Base-by-base conservation (phyloP, 495 filamentous ascomycete genomes). In the Aspergillus taichungensis region DNA sequence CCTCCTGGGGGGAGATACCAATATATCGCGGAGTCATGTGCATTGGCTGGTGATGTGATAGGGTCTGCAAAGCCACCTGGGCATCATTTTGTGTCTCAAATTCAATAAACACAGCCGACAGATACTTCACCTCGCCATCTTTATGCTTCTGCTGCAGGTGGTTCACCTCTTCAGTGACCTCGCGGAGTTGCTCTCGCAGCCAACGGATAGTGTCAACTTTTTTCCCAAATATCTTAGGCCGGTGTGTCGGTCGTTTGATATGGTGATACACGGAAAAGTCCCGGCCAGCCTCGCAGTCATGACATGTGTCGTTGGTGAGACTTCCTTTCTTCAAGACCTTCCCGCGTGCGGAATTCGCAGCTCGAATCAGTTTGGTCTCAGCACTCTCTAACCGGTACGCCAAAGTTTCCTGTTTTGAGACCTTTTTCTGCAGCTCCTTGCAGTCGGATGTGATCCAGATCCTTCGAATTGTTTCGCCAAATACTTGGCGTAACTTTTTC, bases 141-240 rank as follows among this genome's bases (percentile, higher is more conserved):
- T 66, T 66, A 43, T 67, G 70, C 50, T 65, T 70, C 42, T 54
- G 67, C 59, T 94, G 88, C 32, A 83, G 71, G 8, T 66, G 59
- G 7, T 83, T 73, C 29, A 84, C 79, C 41, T 82, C 75, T 24
- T 87, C 83, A 44, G 85, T 82, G 29, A 89, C 67, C 39, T 75
- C 76, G 38, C 75, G 75, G 4, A 95, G 78, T 54, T 87, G 73
- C 3, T 69, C 57, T 33, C 89, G 85, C 61, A 79, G 84, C 80
- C 87, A 94, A 52, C 86, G 76, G 62, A 95, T 95, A 0, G 87
- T 87, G 63, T 95, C 89, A 29, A 95, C 88, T 51, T 84, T 82
- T 47, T 75, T 70, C 41, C 74, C 79, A 27, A 69, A 79, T 65
- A 67, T 56, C 49, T 73, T 78, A 47, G 63, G 59, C 37, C 67